Base-by-base conservation (phyloP, 2,329 filamentous ascomycete species). In the Trichoderma koningiopsis region DNA sequence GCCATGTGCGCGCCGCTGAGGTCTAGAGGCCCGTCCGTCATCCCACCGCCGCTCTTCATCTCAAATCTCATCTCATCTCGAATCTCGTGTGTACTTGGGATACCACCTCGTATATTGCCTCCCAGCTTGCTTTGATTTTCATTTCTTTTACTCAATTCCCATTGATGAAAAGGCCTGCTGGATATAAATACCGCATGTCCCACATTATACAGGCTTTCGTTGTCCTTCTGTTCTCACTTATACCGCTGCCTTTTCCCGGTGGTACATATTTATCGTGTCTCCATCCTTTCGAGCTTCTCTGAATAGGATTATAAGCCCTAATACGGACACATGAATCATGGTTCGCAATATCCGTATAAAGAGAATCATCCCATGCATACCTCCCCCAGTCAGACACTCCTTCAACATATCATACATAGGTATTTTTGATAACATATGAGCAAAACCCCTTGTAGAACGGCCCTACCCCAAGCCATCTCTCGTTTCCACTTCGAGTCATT, bases 101-200 rank as follows among this genome's bases (percentile, higher is more conserved):
- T n/a, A 49, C 35, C 49, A 53, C 35, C 27, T 43, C 35, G 14
- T 40, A 40, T 19, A 52, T 62, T 49, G 4, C 10, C 22, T n/a
- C 33, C 27, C 55, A 58, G 4, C 33, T 14, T 16, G 24, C 29
- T 49, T 14, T 22, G n/a, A 35, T 58, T 43, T 24, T 57, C 19
- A 52, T 58, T 35, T 27, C 35, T 29, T 35, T 29, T n/a, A n/a
- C 29, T 31, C n/a, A 29, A 40, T 7, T 29, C 33, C 14, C 16
- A 16, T 55, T 24, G 4, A 24, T n/a, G 3, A 14, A 24, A 33
- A 56, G 14, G 2, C 4, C n/a, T 49, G 47, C 22, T 4, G 3
- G 8, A 43, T 65, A 56, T 56, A 43, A 56, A 65, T 47, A 56
- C 52, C 62, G 49, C 62, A 65, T 19, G 33, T 65, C 33, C 52